Evolutionary conservation across 129 eudicot species (phyloP).

Genomic region (Arctium minus): DNA sequence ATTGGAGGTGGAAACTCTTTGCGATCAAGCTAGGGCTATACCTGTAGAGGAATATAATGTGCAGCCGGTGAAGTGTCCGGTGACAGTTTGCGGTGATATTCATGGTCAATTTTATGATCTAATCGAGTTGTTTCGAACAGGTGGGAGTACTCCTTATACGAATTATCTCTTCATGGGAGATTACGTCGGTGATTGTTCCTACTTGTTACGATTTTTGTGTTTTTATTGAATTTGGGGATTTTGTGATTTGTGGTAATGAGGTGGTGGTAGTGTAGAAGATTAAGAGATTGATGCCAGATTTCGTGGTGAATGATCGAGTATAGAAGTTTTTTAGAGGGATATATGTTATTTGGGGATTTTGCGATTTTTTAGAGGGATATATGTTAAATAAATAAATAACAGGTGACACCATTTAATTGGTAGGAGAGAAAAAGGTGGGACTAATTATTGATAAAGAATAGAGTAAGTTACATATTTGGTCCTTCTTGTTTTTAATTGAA

Average conservation of each 20-base stretch:
- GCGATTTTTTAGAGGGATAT: no score
- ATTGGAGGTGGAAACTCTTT: slow-evolving; percentile 66
- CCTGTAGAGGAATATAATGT: slow-evolving; percentile 90
- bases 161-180: slow-evolving; percentile 52
- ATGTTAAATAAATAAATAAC: no score
- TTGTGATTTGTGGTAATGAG: background rate
- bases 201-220: background rate
- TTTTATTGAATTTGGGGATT: slow-evolving; percentile 5
- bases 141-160: no score
- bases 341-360: background rate
- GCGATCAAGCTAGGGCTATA: slow-evolving; percentile 84
- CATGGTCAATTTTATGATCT: slow-evolving; percentile 85
- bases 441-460: no score
- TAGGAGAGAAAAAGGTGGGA: no score
- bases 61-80: slow-evolving; percentile 71
- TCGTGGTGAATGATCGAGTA: background rate
- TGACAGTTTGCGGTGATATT: slow-evolving; percentile 35
- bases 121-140: slow-evolving; percentile 5
- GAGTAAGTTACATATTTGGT: no score
- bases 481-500: no score
- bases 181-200: slow-evolving; percentile 61
- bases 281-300: background rate
- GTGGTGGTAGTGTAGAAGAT: background rate
- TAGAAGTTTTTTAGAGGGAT: background rate
- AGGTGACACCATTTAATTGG: no score